Percentiles rank a stretch among this genome's conserved stretches.
Evolutionary conservation across 169 alveolate species (phyloP).

Genomic region (Cystoisospora suis): DNA sequence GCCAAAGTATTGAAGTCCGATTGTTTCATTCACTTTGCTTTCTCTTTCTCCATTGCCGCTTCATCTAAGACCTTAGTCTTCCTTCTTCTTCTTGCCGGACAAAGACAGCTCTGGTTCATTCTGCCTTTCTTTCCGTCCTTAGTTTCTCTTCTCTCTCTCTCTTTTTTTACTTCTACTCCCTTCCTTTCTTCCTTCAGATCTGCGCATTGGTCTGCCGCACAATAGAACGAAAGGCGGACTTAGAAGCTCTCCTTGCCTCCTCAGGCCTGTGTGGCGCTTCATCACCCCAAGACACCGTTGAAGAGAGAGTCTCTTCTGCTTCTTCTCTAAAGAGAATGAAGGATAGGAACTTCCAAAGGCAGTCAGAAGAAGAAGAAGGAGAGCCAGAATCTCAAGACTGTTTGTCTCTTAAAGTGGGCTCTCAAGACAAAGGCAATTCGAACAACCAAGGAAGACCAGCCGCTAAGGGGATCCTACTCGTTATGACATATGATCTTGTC

Average conservation of each 20-base stretch:
- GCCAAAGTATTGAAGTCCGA: too few relatives aligned
- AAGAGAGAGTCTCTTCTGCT: background rate
- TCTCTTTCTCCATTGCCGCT: too few relatives aligned
- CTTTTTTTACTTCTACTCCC: background rate
- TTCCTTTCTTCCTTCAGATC: conserved; percentile 27
- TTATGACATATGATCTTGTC: background rate
- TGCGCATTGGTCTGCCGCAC: conserved; percentile 52
- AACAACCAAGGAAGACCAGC: too few relatives aligned
- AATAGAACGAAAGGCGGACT: conserved; percentile 21
- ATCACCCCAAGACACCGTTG: background rate
- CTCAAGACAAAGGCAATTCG: too few relatives aligned
- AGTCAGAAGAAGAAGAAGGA: background rate
- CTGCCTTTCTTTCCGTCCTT: background rate
- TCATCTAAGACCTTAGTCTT: too few relatives aligned
- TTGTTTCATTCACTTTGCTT: too few relatives aligned
- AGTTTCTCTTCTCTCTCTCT: background rate
- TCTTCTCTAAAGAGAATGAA: too few relatives aligned
- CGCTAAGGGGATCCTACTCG: background rate
- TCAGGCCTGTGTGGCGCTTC: conserved; percentile 23
- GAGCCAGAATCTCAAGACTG: background rate
- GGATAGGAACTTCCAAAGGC: too few relatives aligned
- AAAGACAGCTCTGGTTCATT: background rate
- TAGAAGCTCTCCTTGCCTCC: conserved; percentile 27
- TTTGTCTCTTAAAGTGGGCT: background rate
- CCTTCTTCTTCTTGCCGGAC: too few relatives aligned